These are phyloP conservation scores for Prunus mume DNA, from an alignment of 306 rosid species.

Conservation along the genomic window DNA sequence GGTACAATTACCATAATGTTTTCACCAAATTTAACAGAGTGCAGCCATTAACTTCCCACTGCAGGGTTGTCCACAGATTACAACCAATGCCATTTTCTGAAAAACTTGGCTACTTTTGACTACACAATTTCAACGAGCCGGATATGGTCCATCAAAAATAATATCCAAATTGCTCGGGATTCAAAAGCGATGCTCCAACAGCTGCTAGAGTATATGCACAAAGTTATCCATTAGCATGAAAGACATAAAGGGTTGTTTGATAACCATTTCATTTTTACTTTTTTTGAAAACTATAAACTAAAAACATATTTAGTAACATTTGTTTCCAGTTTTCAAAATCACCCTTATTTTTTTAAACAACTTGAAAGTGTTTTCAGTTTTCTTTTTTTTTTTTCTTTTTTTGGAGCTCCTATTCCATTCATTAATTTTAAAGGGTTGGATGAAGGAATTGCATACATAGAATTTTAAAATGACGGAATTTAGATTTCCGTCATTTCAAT, in stretches of 20 bases:
- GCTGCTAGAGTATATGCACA: not conserved
- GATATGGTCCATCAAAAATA: not conserved
- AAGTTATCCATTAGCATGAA: not conserved
- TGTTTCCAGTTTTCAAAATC: too few relatives aligned
- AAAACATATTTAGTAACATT: not conserved
- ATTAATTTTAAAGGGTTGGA: too few relatives aligned
- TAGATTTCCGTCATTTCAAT: too few relatives aligned
- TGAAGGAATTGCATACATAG: too few relatives aligned
- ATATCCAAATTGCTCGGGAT: not conserved
- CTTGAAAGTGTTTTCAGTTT: too few relatives aligned
- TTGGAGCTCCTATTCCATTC: too few relatives aligned
- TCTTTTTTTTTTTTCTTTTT: too few relatives aligned
- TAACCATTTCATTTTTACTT: too few relatives aligned
- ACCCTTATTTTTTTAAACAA: too few relatives aligned
- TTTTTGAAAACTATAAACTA: too few relatives aligned
- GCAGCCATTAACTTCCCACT: slow-evolving; percentile 77
- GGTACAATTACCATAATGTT: too few relatives aligned
- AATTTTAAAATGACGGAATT: too few relatives aligned
- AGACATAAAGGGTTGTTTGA: not conserved
- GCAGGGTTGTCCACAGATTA: slow-evolving; percentile 90
- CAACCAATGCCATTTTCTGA: slow-evolving; percentile 78
- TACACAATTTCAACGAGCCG: not conserved
- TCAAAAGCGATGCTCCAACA: not conserved
- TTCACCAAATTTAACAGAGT: not conserved
- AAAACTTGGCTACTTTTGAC: not conserved